Base-by-base conservation (phyloP, 148 eudicot species). In the Heliosperma pusillum region DNA sequence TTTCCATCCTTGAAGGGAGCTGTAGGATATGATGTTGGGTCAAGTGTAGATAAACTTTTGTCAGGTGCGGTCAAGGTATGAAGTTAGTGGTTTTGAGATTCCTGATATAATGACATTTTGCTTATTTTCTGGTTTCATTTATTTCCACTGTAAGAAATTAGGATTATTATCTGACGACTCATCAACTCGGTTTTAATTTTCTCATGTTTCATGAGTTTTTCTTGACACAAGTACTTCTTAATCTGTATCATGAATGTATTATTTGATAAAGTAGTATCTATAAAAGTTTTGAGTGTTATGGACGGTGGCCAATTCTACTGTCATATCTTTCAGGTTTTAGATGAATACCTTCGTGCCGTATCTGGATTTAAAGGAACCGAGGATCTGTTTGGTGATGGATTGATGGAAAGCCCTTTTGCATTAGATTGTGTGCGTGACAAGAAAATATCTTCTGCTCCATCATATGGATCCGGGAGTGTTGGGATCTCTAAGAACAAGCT, bases 291-390 rank as follows among this genome's bases (percentile, higher is more conserved):
- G 72, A 15, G 30, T 53, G 24, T 12, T 62, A 71, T 70, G n/a
- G 12, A 21, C 61, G 56, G 11, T 22, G 30, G 59, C 17, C 56
- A 36, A 33, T 69, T 55, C 25, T 68, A 45, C 70, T 45, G 26
- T 57, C 33, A 60, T 77, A 67, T 76, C 76, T 20, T 77, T 69
- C 87, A 94, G 97, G 91, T 86, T 65, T 71, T 90, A 80, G 99
- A 92, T 90, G 99, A 96, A 85, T 89, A 90, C 74, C 97, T 96
- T 77, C 97, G 99, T 73, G 99, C 97, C 71, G 78, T 92, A n/a
- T 89, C 97, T 81, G 97, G 99, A 72, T 96, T 96, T 62, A 90
- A 88, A 82, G 99, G 99, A 85, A 96, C 93, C 68, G 99, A 92
- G 80, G 99, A 96, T 88, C 81, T 83, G 80, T 86, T 84, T 47